Evolutionary conservation across 2,329 filamentous ascomycete genomes (phyloP).

Genomic region (Cryoendolithus antarcticus): DNA sequence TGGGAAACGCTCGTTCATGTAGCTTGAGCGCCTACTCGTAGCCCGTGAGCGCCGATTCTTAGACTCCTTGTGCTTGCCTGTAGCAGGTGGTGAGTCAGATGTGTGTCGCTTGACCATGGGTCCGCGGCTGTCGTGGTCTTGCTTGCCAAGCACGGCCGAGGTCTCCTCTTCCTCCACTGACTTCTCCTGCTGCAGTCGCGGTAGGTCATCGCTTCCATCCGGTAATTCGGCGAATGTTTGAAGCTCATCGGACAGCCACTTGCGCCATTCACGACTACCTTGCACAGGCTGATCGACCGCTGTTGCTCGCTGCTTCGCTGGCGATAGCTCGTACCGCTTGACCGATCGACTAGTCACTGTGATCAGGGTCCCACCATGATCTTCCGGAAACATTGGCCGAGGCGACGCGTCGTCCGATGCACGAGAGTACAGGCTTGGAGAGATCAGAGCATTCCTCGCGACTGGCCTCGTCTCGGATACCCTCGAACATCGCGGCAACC

Average conservation of each 20-base stretch:
- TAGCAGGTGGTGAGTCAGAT: constrained; percentile 6
- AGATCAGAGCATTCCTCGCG: constrained; percentile 18
- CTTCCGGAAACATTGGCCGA: constrained; percentile 16
- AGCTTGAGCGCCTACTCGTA: constrained; percentile 16
- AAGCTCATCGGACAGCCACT: constrained; percentile 32
- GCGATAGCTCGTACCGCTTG: constrained; percentile 29
- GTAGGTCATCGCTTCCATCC: too few species aligned
- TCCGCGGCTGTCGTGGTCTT: too few species aligned
- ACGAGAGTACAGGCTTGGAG: constrained; percentile 36
- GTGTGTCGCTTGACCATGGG: not conserved
- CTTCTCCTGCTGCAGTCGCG: not conserved
- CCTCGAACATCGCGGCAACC: constrained; percentile 13
- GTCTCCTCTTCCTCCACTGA: constrained; percentile 12
- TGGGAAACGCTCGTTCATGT: constrained; percentile 35
- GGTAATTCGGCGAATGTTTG: too few species aligned
- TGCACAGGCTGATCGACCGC: constrained; percentile 10
- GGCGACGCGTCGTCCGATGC: constrained; percentile 28
- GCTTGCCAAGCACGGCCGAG: too few species aligned
- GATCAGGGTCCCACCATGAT: constrained; percentile 25
- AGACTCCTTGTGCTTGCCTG: constrained; percentile 3
- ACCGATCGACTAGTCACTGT: constrained; percentile 33
- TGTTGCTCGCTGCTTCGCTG: constrained; percentile 8
- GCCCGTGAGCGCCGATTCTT: constrained; percentile 11
- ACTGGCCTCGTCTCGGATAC: constrained; percentile 4
- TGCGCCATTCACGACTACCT: constrained; percentile 34